These are phyloP conservation scores for Lablab purpureus DNA, from an alignment of 306 rosid genomes.

Conservation along the genomic window DNA sequence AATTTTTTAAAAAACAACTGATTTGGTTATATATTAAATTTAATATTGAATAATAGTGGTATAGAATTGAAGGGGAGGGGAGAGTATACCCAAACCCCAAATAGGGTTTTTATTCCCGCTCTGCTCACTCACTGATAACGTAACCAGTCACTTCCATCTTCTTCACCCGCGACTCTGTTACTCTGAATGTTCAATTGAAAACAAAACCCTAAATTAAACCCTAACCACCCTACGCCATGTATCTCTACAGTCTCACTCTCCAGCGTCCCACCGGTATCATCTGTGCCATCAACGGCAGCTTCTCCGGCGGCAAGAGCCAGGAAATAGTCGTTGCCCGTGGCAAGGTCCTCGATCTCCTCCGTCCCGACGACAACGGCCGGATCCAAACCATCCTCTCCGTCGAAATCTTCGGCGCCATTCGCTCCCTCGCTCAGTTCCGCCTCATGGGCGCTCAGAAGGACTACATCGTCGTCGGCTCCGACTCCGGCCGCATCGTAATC, in stretches of 20 bases:
- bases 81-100: not conserved
- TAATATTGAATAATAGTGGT: not conserved
- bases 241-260: constrained; percentile 90
- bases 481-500: constrained; percentile 91
- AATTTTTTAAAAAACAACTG: no score
- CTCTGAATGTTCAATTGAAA: constrained; percentile 1
- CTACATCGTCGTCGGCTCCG: constrained; percentile 88
- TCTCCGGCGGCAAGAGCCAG: constrained; percentile 95
- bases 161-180: not conserved
- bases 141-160: not conserved
- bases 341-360: constrained; percentile 92
- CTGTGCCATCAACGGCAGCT: constrained; percentile 90
- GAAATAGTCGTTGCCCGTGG: constrained; percentile 95
- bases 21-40: no score
- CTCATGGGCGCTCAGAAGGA: constrained; percentile 91
- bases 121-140: not conserved
- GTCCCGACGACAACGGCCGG: constrained; percentile 92
- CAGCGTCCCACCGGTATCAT: constrained; percentile 94
- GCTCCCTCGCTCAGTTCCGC: constrained; percentile 86
- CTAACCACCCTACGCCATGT: constrained; percentile 57
- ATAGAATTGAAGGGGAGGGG: not conserved
- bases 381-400: constrained; percentile 93
- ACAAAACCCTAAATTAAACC: constrained; percentile 30
- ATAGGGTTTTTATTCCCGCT: constrained; percentile 17
- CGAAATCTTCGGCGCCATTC: constrained; percentile 87